Base-by-base conservation (phyloP, 768 basidiomycete genomes). In the Termitomyces sp. region DNA sequence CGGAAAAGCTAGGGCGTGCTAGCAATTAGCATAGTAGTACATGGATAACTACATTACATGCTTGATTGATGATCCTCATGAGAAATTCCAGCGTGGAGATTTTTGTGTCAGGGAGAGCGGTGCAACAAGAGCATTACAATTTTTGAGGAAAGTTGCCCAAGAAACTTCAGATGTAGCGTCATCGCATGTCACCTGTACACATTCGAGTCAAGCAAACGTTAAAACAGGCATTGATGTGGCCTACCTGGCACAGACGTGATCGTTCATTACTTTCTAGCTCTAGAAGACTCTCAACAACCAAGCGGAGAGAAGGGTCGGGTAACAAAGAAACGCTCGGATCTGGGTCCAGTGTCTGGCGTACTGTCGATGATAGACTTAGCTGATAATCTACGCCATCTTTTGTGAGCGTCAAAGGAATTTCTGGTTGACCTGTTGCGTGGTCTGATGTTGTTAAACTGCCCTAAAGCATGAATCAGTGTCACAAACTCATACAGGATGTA, bases 191-290 rank as follows among this genome's bases (percentile, higher is more conserved):
- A 87, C 71, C 89, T 90, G 62, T 20, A 54, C 61, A 33, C 15
- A 45, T 57, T 59, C 0, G 50, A 50, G 33, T 51, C 45, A 66
- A 64, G 46, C 28, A 48, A 28, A 22, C 36, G 24, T 16, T 38
- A 18, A 39, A 42, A n/a, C 32, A 35, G 22, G 51, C 18, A 18
- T 13, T 40, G 59, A n/a, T 33, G 7, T 24, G 22, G 20, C 76
- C 58, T 69, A 89, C 90, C 79, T 85, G 76, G 71, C 86, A 89
- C 16, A 74, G 66, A 16, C 79, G 77, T 20, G 73, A 76, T 66
- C 79, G 81, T 60, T 86, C 78, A 24, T 78, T 77, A 59, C 77
- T 82, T 65, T 86, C 87, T 22, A 84, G 70, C 65, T 89, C 87
- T 13, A 82, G 60, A 15, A 76, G 66, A 57, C 77, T 84, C 68